These are phyloP conservation scores for Setaria italica DNA, from an alignment of 202 grass and related monocot genomes.

Conservation along the genomic window DNA sequence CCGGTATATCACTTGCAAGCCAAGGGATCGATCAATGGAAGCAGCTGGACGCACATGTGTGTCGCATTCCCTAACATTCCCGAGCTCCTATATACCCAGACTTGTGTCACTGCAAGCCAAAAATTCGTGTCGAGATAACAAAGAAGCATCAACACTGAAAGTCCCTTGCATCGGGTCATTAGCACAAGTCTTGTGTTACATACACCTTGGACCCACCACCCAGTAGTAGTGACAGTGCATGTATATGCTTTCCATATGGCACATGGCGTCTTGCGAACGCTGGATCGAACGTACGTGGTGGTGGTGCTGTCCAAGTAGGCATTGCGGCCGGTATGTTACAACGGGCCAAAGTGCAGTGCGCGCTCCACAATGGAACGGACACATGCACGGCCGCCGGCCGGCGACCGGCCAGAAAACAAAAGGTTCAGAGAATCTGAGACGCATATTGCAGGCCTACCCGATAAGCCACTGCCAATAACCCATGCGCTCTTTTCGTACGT, in stretches of 20 bases:
- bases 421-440: slow-evolving; percentile 50
- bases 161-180: too few species aligned
- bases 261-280: neutral
- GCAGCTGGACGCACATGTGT: too few species aligned
- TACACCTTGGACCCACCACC: too few species aligned
- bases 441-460: slow-evolving; percentile 41
- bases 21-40: too few species aligned
- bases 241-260: neutral
- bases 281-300: neutral
- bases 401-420: neutral
- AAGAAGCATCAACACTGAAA: too few species aligned
- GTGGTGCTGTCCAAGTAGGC: neutral
- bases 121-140: too few species aligned
- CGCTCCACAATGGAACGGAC: neutral
- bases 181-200: too few species aligned
- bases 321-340: slow-evolving; percentile 35
- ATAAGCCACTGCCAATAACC: neutral
- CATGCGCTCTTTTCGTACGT: slow-evolving; percentile 35
- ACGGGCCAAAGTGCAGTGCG: slow-evolving; percentile 15
- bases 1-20: too few species aligned
- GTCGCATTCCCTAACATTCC: too few species aligned
- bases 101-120: too few species aligned
- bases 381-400: neutral
- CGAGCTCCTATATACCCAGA: too few species aligned
- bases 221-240: neutral